phyloP scores from a whole-genome alignment of 352 stramenopile species.

The Aphanomyces astaci region DNA sequence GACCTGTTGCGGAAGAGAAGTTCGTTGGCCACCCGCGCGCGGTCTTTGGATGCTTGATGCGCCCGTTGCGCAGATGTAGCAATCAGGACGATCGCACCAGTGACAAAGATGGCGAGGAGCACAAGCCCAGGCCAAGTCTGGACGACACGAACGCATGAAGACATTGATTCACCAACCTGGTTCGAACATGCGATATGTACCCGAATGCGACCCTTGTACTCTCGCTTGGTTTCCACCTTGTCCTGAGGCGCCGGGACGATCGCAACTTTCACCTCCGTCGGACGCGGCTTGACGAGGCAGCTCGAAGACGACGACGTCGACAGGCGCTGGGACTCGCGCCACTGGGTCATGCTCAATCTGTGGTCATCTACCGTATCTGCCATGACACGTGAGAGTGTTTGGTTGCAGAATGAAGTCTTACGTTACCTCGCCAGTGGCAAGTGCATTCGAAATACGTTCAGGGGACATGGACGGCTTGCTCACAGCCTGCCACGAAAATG shows the following conservation, averaged over 20 bases:
- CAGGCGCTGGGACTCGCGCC: conserved; percentile 2
- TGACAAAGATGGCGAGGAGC: conserved; percentile 37
- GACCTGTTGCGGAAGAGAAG: background rate
- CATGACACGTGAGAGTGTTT: conserved; percentile 54
- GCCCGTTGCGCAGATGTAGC: conserved; percentile 36
- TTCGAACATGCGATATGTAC: conserved; percentile 24
- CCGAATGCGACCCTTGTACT: conserved; percentile 66
- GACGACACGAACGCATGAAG: background rate
- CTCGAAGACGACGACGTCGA: background rate
- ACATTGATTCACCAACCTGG: background rate
- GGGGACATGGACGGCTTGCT: too few species aligned
- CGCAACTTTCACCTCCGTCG: background rate
- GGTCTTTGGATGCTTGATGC: background rate
- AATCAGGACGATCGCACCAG: conserved; percentile 34
- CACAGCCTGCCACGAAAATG: too few species aligned
- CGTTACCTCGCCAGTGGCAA: too few species aligned
- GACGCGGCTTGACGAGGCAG: background rate
- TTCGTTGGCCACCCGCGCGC: conserved; percentile 26
- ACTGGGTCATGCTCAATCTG: conserved; percentile 5
- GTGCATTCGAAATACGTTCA: too few species aligned
- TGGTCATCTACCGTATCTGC: conserved; percentile 66
- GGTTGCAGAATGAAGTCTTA: background rate
- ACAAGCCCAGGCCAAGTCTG: conserved; percentile 58
- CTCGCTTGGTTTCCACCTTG: conserved; percentile 16
- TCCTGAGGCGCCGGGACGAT: background rate